phyloP scores from a whole-genome alignment of 2,329 filamentous ascomycete genomes.

The Trichoderma sp. region DNA sequence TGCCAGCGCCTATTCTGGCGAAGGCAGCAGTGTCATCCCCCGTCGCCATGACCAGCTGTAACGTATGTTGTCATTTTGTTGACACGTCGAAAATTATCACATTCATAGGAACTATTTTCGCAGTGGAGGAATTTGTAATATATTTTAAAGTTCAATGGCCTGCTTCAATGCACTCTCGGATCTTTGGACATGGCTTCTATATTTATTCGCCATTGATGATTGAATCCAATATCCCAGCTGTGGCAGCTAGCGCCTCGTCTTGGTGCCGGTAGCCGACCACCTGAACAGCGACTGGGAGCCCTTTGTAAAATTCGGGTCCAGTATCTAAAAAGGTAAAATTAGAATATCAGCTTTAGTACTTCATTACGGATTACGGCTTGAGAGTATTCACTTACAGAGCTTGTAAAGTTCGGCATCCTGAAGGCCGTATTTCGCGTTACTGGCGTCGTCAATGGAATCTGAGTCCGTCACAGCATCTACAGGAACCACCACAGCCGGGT shows the following conservation, averaged over 20 bases:
- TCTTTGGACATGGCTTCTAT: neutral
- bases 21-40: too few species aligned
- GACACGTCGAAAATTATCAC: too few species aligned
- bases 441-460: neutral
- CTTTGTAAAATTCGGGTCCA: neutral
- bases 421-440: neutral
- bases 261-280: neutral
- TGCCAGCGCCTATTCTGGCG: too few species aligned
- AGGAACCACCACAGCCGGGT: neutral
- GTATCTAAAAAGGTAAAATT: neutral
- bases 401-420: neutral
- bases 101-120: too few species aligned
- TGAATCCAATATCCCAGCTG: neutral
- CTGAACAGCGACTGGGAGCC: neutral
- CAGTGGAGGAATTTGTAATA: too few species aligned
- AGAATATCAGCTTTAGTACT: neutral
- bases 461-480: neutral
- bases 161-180: neutral
- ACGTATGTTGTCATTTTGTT: neutral
- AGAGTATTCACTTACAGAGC: neutral
- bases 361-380: neutral
- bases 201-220: neutral
- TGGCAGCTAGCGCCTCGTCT: neutral
- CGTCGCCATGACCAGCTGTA: too few species aligned
- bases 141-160: neutral